Evolutionary conservation across 176 grass and related monocot genomes (phyloP).

Genomic region (Phoenix dactylifera): DNA sequence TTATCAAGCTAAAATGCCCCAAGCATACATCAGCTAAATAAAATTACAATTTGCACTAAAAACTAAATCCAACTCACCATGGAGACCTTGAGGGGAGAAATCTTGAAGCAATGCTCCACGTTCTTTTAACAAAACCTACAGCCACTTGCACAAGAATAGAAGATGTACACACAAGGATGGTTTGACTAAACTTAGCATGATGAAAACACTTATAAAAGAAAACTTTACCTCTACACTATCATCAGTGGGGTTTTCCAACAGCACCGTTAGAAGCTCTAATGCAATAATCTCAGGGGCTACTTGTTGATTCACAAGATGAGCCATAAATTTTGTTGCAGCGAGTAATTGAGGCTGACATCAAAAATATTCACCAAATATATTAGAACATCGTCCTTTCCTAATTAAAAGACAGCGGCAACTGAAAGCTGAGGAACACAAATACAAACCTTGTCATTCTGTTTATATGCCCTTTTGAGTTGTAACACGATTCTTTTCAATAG

Average conservation of each 20-base stretch:
- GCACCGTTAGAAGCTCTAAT: slow-evolving; percentile 77
- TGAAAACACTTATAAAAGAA: background rate
- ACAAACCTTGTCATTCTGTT: slow-evolving; percentile 82
- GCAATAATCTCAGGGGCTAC: slow-evolving; percentile 75
- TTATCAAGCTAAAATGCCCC: no score
- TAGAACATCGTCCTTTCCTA: no score
- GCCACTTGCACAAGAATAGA: slow-evolving; percentile 43
- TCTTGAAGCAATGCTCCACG: slow-evolving; percentile 85
- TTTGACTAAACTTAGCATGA: no score
- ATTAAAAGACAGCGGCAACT: background rate
- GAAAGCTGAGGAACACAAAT: background rate
- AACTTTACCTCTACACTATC: slow-evolving; percentile 75
- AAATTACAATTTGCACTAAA: background rate
- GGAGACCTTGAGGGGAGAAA: slow-evolving; percentile 69
- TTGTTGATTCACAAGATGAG: slow-evolving; percentile 95
- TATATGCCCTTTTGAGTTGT: slow-evolving; percentile 91
- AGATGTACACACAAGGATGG: background rate
- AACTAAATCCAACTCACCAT: slow-evolving; percentile 34
- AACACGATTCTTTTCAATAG: slow-evolving; percentile 68
- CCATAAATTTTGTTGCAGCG: slow-evolving; percentile 90
- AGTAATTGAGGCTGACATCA: slow-evolving; percentile 71
- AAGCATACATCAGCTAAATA: no score
- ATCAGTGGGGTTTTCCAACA: slow-evolving; percentile 93
- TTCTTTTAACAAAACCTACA: slow-evolving; percentile 89
- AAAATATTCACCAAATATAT: no score